These are phyloP conservation scores for Heracleum sosnowskyi DNA, from an alignment of 129 eudicot genomes.

Conservation along the genomic window DNA sequence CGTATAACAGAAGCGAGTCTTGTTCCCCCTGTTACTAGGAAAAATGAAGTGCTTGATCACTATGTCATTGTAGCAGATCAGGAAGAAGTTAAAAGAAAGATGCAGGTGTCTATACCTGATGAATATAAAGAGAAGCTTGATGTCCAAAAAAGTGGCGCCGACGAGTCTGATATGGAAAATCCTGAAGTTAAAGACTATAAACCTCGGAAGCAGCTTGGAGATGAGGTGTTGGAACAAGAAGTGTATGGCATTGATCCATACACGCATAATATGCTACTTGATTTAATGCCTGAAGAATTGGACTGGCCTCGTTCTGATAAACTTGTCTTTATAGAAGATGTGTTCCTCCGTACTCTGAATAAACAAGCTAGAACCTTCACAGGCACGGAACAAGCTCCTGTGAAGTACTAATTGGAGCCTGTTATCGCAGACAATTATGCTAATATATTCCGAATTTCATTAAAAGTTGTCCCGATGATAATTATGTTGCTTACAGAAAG, in stretches of 20 bases:
- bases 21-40: constrained; percentile 96
- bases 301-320: constrained; percentile 85
- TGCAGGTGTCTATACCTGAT: constrained; percentile 84
- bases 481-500: constrained; percentile 96
- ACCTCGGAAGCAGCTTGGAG: constrained; percentile 84
- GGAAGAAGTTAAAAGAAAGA: constrained; percentile 78
- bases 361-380: constrained; percentile 73
- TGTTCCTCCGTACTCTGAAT: constrained; percentile 66
- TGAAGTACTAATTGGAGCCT: constrained; percentile 68
- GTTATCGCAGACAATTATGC: constrained; percentile 68
- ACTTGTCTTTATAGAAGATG: constrained; percentile 86
- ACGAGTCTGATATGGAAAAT: constrained; percentile 91
- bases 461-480: constrained; percentile 77
- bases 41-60: constrained; percentile 85
- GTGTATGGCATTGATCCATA: constrained; percentile 98
- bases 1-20: constrained; percentile 97
- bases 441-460: constrained; percentile 62
- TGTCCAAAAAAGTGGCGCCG: constrained; percentile 76
- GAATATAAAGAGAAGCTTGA: constrained; percentile 73
- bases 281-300: constrained; percentile 80
- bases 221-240: constrained; percentile 95
- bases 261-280: constrained; percentile 87
- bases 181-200: constrained; percentile 92
- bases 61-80: constrained; percentile 84
- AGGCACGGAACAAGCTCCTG: constrained; percentile 81